Evolutionary conservation across 352 stramenopile species (phyloP).

Genomic region (Peronospora farinosa): DNA sequence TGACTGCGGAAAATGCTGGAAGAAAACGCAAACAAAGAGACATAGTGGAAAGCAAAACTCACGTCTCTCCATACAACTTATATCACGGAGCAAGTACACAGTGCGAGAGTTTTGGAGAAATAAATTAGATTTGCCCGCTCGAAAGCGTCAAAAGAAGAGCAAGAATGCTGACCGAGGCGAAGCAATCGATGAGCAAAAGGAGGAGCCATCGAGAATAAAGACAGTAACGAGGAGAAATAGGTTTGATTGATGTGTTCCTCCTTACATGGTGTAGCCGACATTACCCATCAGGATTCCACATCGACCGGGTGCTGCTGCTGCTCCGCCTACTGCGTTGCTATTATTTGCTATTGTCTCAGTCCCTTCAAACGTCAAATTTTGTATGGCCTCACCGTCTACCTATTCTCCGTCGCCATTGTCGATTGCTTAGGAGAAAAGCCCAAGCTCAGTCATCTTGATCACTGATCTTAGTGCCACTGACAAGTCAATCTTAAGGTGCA

Average conservation of each 20-base stretch:
- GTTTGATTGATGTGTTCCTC: too few relatives aligned
- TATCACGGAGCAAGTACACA: slow-evolving; percentile 61
- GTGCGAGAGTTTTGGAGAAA: slow-evolving; percentile 69
- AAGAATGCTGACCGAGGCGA: too few relatives aligned
- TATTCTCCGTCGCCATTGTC: slow-evolving; percentile 23
- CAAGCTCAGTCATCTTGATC: too few relatives aligned
- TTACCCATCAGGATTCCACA: too few relatives aligned
- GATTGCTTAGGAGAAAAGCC: slow-evolving; percentile 36
- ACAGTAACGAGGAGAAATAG: slow-evolving; percentile 36
- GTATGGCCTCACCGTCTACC: slow-evolving; percentile 33
- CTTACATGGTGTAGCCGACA: too few relatives aligned
- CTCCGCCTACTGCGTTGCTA: too few relatives aligned
- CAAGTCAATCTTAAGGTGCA: too few relatives aligned
- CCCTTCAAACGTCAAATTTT: slow-evolving; percentile 12
- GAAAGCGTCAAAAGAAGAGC: too few relatives aligned
- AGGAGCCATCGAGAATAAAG: slow-evolving; percentile 30
- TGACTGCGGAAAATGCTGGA: slow-evolving; percentile 89
- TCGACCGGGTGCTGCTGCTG: too few relatives aligned
- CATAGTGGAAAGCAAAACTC: slow-evolving; percentile 80
- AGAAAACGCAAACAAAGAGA: slow-evolving; percentile 87
- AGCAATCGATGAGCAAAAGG: slow-evolving; percentile 42
- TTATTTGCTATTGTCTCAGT: too few relatives aligned
- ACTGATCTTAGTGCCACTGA: too few relatives aligned
- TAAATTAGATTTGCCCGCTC: slow-evolving; percentile 30
- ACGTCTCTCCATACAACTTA: too few relatives aligned